A percentile compares a stretch with the other conserved stretches of the same genome.
phyloP scores from a whole-genome alignment of 768 basidiomycete genomes.

The Lactifluus pinguis region DNA sequence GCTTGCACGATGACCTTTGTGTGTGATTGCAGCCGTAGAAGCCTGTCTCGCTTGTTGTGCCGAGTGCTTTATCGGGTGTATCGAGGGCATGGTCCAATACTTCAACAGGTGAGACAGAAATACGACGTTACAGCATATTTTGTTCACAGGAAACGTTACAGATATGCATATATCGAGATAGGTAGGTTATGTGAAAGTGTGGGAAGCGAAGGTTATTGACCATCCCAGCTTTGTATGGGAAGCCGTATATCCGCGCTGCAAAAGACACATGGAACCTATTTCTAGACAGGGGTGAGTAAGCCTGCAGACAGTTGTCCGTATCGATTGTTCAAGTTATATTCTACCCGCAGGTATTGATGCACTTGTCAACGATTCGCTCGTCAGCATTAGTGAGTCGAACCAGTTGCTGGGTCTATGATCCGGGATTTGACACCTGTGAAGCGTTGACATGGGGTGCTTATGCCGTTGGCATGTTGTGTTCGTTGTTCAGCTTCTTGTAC shows the following conservation, averaged over 20 bases:
- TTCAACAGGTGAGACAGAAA: constrained; percentile 53
- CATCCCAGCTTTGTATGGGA: constrained; percentile 65
- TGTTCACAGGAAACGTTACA: constrained; percentile 19
- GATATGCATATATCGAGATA: constrained; percentile 80
- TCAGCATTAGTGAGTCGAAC: constrained; percentile 55
- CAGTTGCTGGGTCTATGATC: constrained; percentile 6
- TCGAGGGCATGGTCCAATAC: constrained; percentile 62
- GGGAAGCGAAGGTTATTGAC: neutral
- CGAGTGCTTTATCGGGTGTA: constrained; percentile 63
- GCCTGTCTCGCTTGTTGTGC: constrained; percentile 73
- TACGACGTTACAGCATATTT: neutral
- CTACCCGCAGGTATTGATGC: constrained; percentile 47
- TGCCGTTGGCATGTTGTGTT: constrained; percentile 60
- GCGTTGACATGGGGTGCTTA: constrained; percentile 79
- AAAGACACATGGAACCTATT: constrained; percentile 78
- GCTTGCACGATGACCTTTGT: neutral
- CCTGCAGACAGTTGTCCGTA: constrained; percentile 2
- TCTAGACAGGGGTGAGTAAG: constrained; percentile 48
- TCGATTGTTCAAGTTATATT: constrained; percentile 5
- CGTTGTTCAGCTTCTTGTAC: constrained; percentile 71
- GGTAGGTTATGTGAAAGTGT: constrained; percentile 31
- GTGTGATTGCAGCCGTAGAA: constrained; percentile 44
- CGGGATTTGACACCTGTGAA: constrained; percentile 19
- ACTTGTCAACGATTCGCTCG: constrained; percentile 74
- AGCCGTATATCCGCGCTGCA: constrained; percentile 69